These are phyloP conservation scores for Colletotrichum sp. DNA, from an alignment of 2,329 filamentous ascomycete genomes.

Conservation along the genomic window DNA sequence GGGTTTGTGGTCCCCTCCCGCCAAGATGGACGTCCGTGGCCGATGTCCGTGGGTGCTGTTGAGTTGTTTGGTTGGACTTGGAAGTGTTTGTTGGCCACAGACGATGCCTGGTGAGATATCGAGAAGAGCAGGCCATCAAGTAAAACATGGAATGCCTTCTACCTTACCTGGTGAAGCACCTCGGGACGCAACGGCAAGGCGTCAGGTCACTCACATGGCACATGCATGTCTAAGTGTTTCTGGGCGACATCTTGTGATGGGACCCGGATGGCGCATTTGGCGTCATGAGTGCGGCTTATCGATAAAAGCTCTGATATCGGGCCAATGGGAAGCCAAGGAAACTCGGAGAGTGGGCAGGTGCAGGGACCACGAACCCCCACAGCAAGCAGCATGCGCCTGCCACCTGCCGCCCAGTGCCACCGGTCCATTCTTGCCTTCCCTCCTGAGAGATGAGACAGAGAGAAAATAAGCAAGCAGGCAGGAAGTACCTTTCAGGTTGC, in stretches of 20 bases:
- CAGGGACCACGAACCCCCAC: background rate
- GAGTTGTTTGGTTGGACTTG: background rate
- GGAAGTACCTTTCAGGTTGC: background rate
- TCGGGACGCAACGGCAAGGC: background rate
- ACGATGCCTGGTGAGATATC: background rate
- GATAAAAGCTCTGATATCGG: background rate
- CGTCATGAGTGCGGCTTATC: slow-evolving; percentile 17
- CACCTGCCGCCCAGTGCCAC: background rate
- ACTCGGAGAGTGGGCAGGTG: background rate
- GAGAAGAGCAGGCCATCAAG: background rate
- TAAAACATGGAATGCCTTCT: background rate
- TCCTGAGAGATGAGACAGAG: background rate
- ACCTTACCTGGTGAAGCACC: background rate
- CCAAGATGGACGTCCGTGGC: background rate
- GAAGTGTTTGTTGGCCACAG: background rate
- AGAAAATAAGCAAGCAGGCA: background rate
- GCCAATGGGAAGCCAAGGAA: background rate
- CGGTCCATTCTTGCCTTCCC: background rate
- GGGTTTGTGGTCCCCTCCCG: background rate
- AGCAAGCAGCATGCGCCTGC: background rate
- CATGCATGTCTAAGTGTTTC: background rate
- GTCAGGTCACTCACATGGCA: slow-evolving; percentile 17
- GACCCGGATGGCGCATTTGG: slow-evolving; percentile 12
- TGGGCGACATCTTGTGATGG: slow-evolving; percentile 16
- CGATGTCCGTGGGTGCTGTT: background rate